A percentile compares a stretch with the other conserved stretches of the same genome.
These are phyloP conservation scores for Trichocladium uniseriatum DNA, from an alignment of 495 filamentous ascomycete species.

Conservation along the genomic window DNA sequence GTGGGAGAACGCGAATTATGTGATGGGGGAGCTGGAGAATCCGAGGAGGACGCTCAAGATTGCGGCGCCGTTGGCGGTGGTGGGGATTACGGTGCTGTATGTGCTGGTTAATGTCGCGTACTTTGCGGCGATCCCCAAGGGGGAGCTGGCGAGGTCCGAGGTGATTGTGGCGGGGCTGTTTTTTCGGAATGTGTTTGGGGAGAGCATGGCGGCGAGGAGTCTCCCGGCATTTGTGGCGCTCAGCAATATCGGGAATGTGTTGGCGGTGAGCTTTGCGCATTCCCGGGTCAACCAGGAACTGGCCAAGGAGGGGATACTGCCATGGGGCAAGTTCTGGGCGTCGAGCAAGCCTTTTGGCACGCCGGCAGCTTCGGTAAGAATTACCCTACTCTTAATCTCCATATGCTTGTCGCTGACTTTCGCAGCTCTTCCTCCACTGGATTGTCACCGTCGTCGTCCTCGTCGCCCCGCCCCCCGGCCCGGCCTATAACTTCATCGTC, in stretches of 20 bases:
- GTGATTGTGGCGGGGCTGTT: constrained; percentile 41
- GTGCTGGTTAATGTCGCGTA: constrained; percentile 59
- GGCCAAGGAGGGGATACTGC: constrained; percentile 56
- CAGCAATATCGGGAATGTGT: constrained; percentile 52
- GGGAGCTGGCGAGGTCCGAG: constrained; percentile 44
- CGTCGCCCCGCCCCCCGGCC: constrained; percentile 39
- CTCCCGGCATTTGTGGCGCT: constrained; percentile 54
- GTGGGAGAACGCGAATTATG: constrained; percentile 43
- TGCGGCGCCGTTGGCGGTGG: constrained; percentile 51
- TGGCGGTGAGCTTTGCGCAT: constrained; percentile 40
- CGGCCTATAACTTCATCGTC: constrained; percentile 39
- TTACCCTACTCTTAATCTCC: neutral
- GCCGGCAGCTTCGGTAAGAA: constrained; percentile 35
- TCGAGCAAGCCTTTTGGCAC: constrained; percentile 26
- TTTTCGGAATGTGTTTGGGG: constrained; percentile 37
- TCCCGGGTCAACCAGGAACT: constrained; percentile 62
- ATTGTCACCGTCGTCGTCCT: constrained; percentile 41
- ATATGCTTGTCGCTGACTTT: neutral
- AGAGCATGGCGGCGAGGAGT: constrained; percentile 31
- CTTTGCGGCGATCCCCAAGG: constrained; percentile 36
- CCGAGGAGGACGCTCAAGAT: constrained; percentile 52
- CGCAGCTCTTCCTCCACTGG: constrained; percentile 42
- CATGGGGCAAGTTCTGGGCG: constrained; percentile 46
- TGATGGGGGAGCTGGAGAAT: constrained; percentile 51
- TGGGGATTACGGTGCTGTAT: constrained; percentile 49